Base-by-base conservation (phyloP, 2,329 filamentous ascomycete genomes). In the Phialemonium atrogriseum region DNA sequence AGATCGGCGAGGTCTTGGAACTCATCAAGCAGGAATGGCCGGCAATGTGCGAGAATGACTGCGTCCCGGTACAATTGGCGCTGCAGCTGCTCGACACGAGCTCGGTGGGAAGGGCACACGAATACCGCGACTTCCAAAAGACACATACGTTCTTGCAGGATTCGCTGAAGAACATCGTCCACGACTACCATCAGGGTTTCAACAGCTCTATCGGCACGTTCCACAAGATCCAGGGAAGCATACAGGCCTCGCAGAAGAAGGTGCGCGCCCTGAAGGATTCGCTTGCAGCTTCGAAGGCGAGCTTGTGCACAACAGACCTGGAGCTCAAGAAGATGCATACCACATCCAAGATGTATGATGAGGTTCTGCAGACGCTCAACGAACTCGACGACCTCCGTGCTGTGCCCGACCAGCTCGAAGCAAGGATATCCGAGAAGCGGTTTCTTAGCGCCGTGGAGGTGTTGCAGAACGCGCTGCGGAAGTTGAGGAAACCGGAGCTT, bases 191-290 rank as follows among this genome's bases (percentile, higher is more conserved):
- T 52, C 91, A 98, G 57, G 93, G 91, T 27, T 98, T 98, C 70
- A 98, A 96, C 61, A 94, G 86, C 57, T 95, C 89, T 30, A 96
- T 98, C 41, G 91, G 89, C 56, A 96, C 89, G 13, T 98, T 96
- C 52, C 93, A 98, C 66, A 95, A 94, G 59, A 98, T 98, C 39
- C 91, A 98, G 56, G 77, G 80, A 32, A 94, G 86, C 58, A 91
- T 98, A 43, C 84, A 89, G 48, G 69, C 76, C 30, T 94, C 87
- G 11, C 91, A 98, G 58, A 79, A 79, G 48, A 78, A 86, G 38
- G 85, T 98, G 33, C 77, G 89, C 36, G 66, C 70, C 10, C 66
- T 98, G 40, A 91, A 89, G 55, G 77, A 87, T 35, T 86, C 85
- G n/a, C 66, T 98, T 35, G 72, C 79, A 10, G 73, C 77, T 33